Evolutionary conservation across 108 stramenopile genomes (phyloP), one percentile per base, ranked within the genome.

Genomic region (Conticribra guillardii): DNA sequence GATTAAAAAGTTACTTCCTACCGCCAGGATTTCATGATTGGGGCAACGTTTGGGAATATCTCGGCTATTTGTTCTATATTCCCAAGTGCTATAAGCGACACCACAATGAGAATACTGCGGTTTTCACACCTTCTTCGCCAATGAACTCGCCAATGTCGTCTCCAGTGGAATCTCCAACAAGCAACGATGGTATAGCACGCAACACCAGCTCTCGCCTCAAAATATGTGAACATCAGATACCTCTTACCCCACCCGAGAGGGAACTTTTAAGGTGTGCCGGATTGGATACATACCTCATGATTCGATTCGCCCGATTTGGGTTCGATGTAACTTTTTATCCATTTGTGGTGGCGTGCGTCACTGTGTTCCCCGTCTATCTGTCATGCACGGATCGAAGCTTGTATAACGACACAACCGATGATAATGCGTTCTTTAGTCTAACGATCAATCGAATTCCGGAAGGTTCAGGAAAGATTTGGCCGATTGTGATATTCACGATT

Each of bases 281-380:
- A 41, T 72, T 89, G 21, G 88, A 89, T 54, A 79, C 82, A 3
- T 89, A 80, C 71, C 69, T 89, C 11, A 68, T 81, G 34, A 67
- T 89, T 32, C 79, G 84, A 45, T 89, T 87, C 48, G 73, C 86
- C 1, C 44, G 76, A 8, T 83, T 87, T 19, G 85, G 84, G 0
- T 86, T 85, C 54, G 84, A 86, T 46, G 69, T 74, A 11, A 71
- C 85, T 18, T 84, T 86, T 60, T 88, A 84, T 45, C 87, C 87
- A 3, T 82, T 84, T 47, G 30, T 80, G 14, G 59, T 81, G 30
- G 62, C 84, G 3, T 62, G 70, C 46, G 53, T 81, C 23, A 29
- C 70, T 3, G 60, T 78, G 0, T 28, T 81, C 23, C 76, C 81
- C 4, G 23, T 76, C 49, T 60, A 76, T 68, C 19, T 28, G 0